Conservation (phyloP, 352 stramenopile genomes). For the Phytophthora litchii region DNA sequence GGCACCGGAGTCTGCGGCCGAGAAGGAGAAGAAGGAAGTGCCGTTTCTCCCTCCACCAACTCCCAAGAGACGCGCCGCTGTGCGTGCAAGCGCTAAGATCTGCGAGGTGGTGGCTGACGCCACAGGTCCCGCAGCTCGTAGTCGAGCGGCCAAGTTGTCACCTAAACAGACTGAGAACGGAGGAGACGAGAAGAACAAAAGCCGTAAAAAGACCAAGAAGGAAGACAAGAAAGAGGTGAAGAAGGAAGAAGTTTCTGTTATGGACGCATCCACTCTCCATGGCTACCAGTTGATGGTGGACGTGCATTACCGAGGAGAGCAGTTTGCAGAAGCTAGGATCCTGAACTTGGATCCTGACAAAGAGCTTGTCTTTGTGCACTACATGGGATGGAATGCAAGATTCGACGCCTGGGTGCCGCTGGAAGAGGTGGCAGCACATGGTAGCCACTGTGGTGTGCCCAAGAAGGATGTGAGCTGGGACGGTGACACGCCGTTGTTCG, state of each 20-base stretch:
- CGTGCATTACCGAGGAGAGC: conserved; percentile 54
- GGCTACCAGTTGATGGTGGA: conserved; percentile 64
- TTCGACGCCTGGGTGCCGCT: conserved; percentile 68
- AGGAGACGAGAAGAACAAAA: conserved; percentile 26
- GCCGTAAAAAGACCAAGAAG: conserved; percentile 41
- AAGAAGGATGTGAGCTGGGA: conserved; percentile 59
- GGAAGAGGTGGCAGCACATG: conserved; percentile 57
- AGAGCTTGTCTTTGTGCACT: conserved; percentile 62
- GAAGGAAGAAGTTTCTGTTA: background rate
- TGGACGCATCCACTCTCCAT: conserved; percentile 14
- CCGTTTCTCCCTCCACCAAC: conserved; percentile 18
- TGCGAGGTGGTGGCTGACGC: conserved; percentile 13
- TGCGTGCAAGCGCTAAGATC: conserved; percentile 27
- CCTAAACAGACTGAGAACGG: conserved; percentile 20
- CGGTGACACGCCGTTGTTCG: conserved; percentile 53
- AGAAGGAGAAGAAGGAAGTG: conserved; percentile 23
- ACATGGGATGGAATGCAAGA: conserved; percentile 79
- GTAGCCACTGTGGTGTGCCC: conserved; percentile 42
- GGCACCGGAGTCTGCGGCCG: conserved; percentile 12
- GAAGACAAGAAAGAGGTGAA: conserved; percentile 5
- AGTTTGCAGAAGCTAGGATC: conserved; percentile 71
- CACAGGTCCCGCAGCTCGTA: conserved; percentile 1
- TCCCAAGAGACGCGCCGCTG: conserved; percentile 25
- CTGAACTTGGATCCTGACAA: conserved; percentile 46
- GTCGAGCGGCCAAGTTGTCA: conserved; percentile 18